These are phyloP conservation scores for Komagataella populi DNA, from an alignment of 805 yeast genomes.

Conservation along the genomic window DNA sequence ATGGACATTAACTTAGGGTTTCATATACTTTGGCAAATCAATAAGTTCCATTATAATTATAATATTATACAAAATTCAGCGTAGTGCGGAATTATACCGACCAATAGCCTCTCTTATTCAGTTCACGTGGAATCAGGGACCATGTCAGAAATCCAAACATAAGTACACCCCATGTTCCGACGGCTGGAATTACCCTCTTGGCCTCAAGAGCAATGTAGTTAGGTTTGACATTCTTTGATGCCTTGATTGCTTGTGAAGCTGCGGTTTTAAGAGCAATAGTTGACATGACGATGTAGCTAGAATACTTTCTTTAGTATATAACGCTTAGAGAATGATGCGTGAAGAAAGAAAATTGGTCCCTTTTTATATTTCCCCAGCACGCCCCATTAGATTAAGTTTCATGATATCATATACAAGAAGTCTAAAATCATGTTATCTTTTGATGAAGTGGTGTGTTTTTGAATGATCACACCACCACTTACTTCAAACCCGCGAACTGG, in stretches of 20 bases:
- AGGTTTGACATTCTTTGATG: conserved; percentile 17
- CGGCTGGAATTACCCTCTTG: conserved; percentile 12
- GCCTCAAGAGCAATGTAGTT: conserved; percentile 13
- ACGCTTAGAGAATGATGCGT: no score
- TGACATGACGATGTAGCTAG: background rate
- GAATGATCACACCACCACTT: background rate
- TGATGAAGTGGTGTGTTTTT: background rate
- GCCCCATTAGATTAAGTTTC: background rate
- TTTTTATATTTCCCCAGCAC: background rate
- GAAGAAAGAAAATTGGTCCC: background rate
- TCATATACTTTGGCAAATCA: background rate
- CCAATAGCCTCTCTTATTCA: conserved; percentile 15
- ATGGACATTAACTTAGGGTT: no score
- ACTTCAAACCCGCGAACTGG: no score
- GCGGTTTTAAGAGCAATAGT: conserved; percentile 1
- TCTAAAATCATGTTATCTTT: background rate
- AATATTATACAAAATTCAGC: background rate
- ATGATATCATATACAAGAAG: background rate
- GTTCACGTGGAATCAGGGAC: conserved; percentile 12
- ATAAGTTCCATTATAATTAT: background rate
- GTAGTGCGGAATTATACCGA: conserved; percentile 6
- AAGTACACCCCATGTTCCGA: conserved; percentile 14
- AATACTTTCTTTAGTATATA: no score
- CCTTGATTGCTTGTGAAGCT: conserved; percentile 7
- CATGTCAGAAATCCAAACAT: conserved; percentile 15